phyloP scores from a whole-genome alignment of 805 yeast genomes.

The Grigorovia transvaalensis region DNA sequence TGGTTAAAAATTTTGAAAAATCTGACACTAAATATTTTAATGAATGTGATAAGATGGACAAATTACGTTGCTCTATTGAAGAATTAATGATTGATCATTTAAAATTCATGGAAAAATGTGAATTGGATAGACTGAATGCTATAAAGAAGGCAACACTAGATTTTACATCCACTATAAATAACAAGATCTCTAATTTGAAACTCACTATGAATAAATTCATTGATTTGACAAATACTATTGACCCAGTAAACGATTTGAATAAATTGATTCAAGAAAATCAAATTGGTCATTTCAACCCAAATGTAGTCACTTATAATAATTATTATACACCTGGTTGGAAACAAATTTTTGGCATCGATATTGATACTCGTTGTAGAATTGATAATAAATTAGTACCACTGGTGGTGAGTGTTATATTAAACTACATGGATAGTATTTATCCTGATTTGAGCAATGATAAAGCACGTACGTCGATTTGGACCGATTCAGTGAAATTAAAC shows the following conservation, averaged over 20 bases:
- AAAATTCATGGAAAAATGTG: conserved; percentile 73
- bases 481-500: conserved; percentile 49
- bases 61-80: conserved; percentile 61
- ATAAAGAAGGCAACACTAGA: conserved; percentile 67
- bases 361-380: conserved; percentile 57
- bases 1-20: conserved; percentile 46
- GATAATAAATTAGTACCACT: conserved; percentile 67
- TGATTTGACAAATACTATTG: conserved; percentile 58
- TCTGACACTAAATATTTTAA: conserved; percentile 49
- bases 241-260: conserved; percentile 58
- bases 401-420: conserved; percentile 50
- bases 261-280: conserved; percentile 55
- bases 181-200: conserved; percentile 48
- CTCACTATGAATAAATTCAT: conserved; percentile 49
- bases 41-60: conserved; percentile 50
- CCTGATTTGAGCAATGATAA: conserved; percentile 63
- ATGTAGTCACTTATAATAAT: conserved; percentile 64
- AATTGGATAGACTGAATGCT: conserved; percentile 64
- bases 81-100: conserved; percentile 62
- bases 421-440: conserved; percentile 57
- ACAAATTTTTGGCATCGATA: conserved; percentile 73
- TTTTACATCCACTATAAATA: conserved; percentile 56
- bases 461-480: conserved; percentile 60
- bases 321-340: conserved; percentile 58
- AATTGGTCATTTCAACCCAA: conserved; percentile 69